Evolutionary conservation across 2,329 filamentous ascomycete species (phyloP), one percentile per base, ranked within the genome.

Genomic region (Monosporascus sp.): DNA sequence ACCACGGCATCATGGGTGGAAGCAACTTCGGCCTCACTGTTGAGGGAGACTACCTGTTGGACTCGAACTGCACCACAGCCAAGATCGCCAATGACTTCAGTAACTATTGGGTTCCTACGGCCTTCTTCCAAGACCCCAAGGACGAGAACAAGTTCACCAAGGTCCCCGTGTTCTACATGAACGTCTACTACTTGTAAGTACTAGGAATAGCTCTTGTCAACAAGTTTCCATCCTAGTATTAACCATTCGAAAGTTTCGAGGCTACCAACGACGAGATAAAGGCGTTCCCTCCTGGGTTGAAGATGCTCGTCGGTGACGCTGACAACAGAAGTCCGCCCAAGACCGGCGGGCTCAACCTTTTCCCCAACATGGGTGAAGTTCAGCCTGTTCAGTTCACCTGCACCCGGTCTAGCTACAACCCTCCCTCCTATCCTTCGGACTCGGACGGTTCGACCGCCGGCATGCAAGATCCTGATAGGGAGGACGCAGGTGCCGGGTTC

Each of bases 51-150:
- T 74, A 80, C 46, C 76, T 88, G 25, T 56, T 75, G 55, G 66
- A 76, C 52, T 89, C 86, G 35, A 77, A 79, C 25, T 93, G 89
- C 76, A 88, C 83, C 48, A 89, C 85, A 37, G 87, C 88, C 67
- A 77, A 79, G 55, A 76, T 89, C 65, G 82, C 78, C 61, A 81
- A 81, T 51, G 88, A 91, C 70, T 76, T 83, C 65, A 87, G 81
- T 60, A 87, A 87, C 69, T 92, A 93, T 75, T 92, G 89, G 89
- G 83, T 85, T 52, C 88, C 89, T 1, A 75, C 76, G 27, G 72
- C 92, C 3, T 91, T 85, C 71, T 90, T 86, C 70, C 72, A 77
- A 59, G 80, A 87, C 58, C 77, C 82, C 62, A 72, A 79, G 60
- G 82, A 84, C 58, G 81, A 37, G 31, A 41, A 80, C 48, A 78